These are phyloP conservation scores for Cladosporium oxysporum DNA, from an alignment of 2,329 filamentous ascomycete genomes.

Conservation along the genomic window DNA sequence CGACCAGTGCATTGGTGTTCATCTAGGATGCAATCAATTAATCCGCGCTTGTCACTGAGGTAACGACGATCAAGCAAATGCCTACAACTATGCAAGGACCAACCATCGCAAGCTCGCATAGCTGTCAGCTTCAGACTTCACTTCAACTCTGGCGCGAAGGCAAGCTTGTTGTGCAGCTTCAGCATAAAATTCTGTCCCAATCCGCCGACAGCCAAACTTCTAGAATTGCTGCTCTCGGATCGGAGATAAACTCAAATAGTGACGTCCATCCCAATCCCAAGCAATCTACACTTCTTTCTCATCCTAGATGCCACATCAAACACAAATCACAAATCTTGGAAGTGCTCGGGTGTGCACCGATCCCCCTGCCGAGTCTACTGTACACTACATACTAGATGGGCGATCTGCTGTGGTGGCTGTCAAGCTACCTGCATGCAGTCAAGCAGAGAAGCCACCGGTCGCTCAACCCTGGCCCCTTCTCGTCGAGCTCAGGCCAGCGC, in stretches of 20 bases:
- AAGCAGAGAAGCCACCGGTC: constrained; percentile 1
- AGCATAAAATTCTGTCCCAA: neutral
- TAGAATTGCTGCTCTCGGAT: neutral
- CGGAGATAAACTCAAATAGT: neutral
- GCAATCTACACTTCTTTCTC: neutral
- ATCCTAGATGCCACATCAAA: neutral
- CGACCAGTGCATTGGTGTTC: neutral
- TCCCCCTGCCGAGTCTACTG: neutral
- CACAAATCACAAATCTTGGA: neutral
- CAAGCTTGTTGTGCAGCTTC: neutral
- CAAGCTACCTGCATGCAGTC: constrained; percentile 3
- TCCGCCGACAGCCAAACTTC: neutral
- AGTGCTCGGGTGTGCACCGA: neutral
- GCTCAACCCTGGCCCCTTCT: constrained; percentile 4
- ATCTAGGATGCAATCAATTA: neutral
- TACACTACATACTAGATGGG: neutral
- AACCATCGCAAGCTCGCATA: neutral
- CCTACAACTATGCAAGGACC: neutral
- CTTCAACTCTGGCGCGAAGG: neutral
- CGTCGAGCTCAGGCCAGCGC: neutral
- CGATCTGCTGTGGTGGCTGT: neutral
- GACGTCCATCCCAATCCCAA: neutral
- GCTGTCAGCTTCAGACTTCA: neutral
- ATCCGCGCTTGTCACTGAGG: neutral
- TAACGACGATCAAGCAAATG: neutral